These are phyloP conservation scores for Amaranthus palmeri DNA, from an alignment of 148 eudicot genomes.

Conservation along the genomic window DNA sequence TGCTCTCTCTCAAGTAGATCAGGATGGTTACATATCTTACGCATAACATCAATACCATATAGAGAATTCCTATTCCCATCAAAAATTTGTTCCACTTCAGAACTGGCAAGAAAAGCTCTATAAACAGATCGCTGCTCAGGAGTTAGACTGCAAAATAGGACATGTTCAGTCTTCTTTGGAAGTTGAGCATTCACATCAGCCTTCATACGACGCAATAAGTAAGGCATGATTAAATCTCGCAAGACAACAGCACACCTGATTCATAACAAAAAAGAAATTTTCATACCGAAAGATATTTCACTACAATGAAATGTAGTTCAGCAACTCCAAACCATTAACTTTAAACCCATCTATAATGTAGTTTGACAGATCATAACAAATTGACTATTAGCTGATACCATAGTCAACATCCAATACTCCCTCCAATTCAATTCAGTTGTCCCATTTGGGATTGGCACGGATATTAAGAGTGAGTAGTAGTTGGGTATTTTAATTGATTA, in stretches of 20 bases:
- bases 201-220: conserved; percentile 94
- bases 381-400: not conserved
- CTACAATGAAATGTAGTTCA: not conserved
- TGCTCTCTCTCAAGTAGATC: conserved; percentile 98
- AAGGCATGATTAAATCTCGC: conserved; percentile 98
- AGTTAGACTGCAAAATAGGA: conserved; percentile 96
- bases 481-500: no score
- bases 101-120: conserved; percentile 94
- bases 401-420: not conserved
- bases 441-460: no score
- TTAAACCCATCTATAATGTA: not conserved
- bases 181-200: conserved; percentile 92
- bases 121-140: conserved; percentile 75
- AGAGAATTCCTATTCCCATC: conserved; percentile 89
- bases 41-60: conserved; percentile 97
- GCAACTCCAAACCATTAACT: not conserved
- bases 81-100: conserved; percentile 94
- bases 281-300: not conserved
- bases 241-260: conserved; percentile 94
- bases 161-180: conserved; percentile 95
- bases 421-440: no score
- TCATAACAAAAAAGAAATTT: conserved; percentile 13
- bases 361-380: not conserved
- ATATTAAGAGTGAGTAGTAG: no score
- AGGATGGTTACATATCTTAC: conserved; percentile 97